Conservation (phyloP, 768 basidiomycete species). For the Myochromella boudieri region DNA sequence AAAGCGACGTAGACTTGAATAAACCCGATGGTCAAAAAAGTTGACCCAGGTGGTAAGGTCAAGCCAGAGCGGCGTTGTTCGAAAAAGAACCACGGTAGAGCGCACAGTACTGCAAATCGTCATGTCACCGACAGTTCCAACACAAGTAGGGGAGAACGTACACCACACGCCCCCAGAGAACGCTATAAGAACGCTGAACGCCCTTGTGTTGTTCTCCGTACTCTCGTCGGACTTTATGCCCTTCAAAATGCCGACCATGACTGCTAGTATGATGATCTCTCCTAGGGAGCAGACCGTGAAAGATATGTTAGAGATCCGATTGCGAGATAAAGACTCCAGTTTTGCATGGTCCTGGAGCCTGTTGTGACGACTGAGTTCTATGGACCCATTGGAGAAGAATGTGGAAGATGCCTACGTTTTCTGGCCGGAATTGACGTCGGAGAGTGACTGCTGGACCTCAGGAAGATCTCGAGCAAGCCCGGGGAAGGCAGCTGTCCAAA, state of each 20-base stretch:
- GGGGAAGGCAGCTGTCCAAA: slow-evolving; percentile 84
- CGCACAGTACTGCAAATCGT: slow-evolving; percentile 50
- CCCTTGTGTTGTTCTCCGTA: slow-evolving; percentile 71
- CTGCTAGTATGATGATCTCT: slow-evolving; percentile 65
- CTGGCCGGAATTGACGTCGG: slow-evolving; percentile 33
- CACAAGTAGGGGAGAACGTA: slow-evolving; percentile 28
- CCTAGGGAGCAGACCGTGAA: slow-evolving; percentile 70
- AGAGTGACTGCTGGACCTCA: slow-evolving; percentile 57
- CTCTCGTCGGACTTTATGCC: slow-evolving; percentile 60
- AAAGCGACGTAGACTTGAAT: slow-evolving; percentile 65
- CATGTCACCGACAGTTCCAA: neutral
- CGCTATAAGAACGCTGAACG: slow-evolving; percentile 75
- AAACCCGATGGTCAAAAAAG: slow-evolving; percentile 63
- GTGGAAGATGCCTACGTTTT: slow-evolving; percentile 42
- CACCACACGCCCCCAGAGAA: slow-evolving; percentile 79
- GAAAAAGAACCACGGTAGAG: slow-evolving; percentile 71
- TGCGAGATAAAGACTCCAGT: slow-evolving; percentile 65
- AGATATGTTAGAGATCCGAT: slow-evolving; percentile 74
- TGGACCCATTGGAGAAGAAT: neutral
- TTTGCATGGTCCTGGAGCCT: slow-evolving; percentile 51
- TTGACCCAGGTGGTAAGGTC: slow-evolving; percentile 53
- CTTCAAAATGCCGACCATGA: slow-evolving; percentile 77
- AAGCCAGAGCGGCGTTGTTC: slow-evolving; percentile 70
- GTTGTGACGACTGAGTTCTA: neutral
- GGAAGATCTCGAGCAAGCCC: slow-evolving; percentile 71